These are phyloP conservation scores for Moringa oleifera DNA, from an alignment of 345 rosid genomes.

Conservation along the genomic window DNA sequence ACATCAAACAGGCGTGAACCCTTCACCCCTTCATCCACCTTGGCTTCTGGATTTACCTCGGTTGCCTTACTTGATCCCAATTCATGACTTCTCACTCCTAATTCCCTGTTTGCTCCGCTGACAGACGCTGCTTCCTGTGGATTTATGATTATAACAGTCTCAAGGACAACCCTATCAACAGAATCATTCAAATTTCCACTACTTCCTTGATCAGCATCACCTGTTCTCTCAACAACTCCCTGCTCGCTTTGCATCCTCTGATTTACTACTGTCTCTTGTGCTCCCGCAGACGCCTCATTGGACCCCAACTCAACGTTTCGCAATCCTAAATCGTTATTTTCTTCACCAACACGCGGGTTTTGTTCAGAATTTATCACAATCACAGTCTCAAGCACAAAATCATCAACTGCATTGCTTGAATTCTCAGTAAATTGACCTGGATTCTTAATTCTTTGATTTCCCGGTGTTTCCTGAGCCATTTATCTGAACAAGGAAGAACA, in stretches of 20 bases:
- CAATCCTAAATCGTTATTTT: constrained; percentile 19
- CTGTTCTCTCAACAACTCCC: constrained; percentile 16
- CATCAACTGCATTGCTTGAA: constrained; percentile 19
- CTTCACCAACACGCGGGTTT: constrained; percentile 12
- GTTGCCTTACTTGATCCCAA: constrained; percentile 20
- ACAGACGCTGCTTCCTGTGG: constrained; percentile 20
- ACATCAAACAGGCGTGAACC: constrained; percentile 43
- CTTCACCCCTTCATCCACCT: constrained; percentile 28
- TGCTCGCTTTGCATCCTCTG: constrained; percentile 1
- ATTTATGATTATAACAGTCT: constrained; percentile 27
- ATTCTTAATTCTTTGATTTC: constrained; percentile 10
- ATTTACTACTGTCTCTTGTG: background rate
- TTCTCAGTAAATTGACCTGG: constrained; percentile 21
- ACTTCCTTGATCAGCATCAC: constrained; percentile 22
- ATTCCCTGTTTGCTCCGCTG: constrained; percentile 13
- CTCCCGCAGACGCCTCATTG: constrained; percentile 15
- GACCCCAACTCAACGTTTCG: constrained; percentile 18
- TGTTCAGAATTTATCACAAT: constrained; percentile 16
- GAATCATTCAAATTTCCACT: constrained; percentile 13
- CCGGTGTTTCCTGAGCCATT: constrained; percentile 33
- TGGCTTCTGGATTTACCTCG: constrained; percentile 22
- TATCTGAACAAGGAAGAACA: constrained; percentile 2
- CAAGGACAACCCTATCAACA: constrained; percentile 16
- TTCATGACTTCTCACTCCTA: constrained; percentile 14
- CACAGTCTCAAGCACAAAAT: constrained; percentile 22